Conservation (phyloP, 2,329 filamentous ascomycete genomes). For the Diaporthe vexans region DNA sequence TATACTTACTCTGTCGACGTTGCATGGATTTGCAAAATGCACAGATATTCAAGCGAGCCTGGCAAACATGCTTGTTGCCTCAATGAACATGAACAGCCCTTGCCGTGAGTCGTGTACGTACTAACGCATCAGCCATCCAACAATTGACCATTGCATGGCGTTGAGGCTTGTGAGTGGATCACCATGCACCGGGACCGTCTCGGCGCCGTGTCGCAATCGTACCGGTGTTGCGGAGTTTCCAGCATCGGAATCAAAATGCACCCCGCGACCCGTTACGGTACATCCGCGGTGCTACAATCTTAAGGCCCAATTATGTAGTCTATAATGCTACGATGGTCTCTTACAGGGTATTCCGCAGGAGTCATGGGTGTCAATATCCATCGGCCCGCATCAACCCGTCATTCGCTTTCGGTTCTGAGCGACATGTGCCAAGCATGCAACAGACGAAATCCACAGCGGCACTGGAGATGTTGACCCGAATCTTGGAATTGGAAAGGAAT, state of each 20-base stretch:
- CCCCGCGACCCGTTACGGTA: not conserved
- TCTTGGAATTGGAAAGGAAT: too few relatives aligned
- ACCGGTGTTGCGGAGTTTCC: not conserved
- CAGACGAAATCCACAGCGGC: too few relatives aligned
- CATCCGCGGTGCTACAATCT: not conserved
- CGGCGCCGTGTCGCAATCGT: slow-evolving; percentile 6
- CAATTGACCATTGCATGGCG: not conserved
- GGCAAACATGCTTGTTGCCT: not conserved
- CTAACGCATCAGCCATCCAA: not conserved
- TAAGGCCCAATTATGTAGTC: too few relatives aligned
- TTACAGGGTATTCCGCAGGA: not conserved
- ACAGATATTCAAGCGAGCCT: not conserved
- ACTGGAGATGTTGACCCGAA: too few relatives aligned
- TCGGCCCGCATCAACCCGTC: not conserved
- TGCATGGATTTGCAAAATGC: not conserved
- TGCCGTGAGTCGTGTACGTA: not conserved
- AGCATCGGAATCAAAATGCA: not conserved
- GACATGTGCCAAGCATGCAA: not conserved
- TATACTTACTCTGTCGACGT: not conserved
- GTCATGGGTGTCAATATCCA: not conserved
- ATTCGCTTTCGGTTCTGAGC: not conserved
- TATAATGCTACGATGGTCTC: not conserved
- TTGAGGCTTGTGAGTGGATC: not conserved
- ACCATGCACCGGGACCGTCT: slow-evolving; percentile 13
- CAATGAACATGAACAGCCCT: not conserved